phyloP scores from a whole-genome alignment of 2,329 filamentous ascomycete species.

The Sclerotinia glacialis region DNA sequence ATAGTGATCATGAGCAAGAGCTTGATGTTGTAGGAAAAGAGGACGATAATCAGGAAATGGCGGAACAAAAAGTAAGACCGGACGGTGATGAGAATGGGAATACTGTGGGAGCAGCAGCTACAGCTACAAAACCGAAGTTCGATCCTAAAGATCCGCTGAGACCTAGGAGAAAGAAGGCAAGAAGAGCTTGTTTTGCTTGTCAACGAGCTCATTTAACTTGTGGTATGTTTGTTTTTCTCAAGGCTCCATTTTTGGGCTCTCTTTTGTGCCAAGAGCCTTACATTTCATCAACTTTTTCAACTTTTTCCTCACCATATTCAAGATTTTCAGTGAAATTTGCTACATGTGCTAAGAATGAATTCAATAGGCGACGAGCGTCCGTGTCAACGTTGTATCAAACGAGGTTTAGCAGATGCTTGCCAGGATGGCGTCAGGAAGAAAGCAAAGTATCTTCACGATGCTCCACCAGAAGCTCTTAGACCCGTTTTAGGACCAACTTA shows the following conservation, averaged over 20 bases:
- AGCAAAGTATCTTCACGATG: slow-evolving; percentile 97
- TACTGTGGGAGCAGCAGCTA: slow-evolving; percentile 42
- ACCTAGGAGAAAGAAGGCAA: slow-evolving; percentile 90
- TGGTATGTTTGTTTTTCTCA: slow-evolving; percentile 63
- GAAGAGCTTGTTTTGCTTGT: slow-evolving; percentile 92
- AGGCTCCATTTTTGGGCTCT: slow-evolving; percentile 15
- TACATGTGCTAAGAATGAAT: slow-evolving; percentile 21
- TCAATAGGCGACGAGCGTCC: slow-evolving; percentile 84
- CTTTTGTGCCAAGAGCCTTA: background rate
- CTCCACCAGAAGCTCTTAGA: slow-evolving; percentile 81
- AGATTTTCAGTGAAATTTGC: background rate
- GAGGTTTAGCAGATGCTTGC: slow-evolving; percentile 84
- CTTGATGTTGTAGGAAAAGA: slow-evolving; percentile 36
- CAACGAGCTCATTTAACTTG: slow-evolving; percentile 97
- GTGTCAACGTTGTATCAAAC: slow-evolving; percentile 90
- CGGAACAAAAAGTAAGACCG: slow-evolving; percentile 38
- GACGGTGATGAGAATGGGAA: slow-evolving; percentile 38
- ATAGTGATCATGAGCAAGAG: slow-evolving; percentile 39
- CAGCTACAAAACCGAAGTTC: slow-evolving; percentile 58
- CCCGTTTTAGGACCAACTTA: slow-evolving; percentile 76
- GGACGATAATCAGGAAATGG: slow-evolving; percentile 39
- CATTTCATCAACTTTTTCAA: slow-evolving; percentile 23
- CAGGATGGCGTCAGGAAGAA: slow-evolving; percentile 98
- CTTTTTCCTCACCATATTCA: slow-evolving; percentile 4
- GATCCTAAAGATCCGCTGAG: slow-evolving; percentile 86